A percentile compares a stretch with the other conserved stretches of the same genome.
phyloP scores from a whole-genome alignment of 768 basidiomycete genomes.

The Austroboletus festivus region DNA sequence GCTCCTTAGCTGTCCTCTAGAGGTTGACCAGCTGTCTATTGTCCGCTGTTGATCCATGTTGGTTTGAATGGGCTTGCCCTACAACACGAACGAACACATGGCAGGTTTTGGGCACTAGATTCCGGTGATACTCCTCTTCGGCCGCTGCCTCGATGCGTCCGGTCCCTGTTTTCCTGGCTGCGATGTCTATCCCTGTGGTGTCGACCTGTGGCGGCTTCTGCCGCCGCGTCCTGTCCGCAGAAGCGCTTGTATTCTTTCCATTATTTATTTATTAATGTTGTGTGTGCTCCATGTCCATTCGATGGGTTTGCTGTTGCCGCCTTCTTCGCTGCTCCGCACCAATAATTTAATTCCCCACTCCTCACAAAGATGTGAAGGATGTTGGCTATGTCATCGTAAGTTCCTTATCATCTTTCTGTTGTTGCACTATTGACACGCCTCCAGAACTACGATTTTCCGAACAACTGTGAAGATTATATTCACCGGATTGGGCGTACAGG shows the following conservation, averaged over 20 bases:
- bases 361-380: slow-evolving; percentile 90
- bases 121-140: too few species aligned
- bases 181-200: too few species aligned
- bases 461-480: slow-evolving; percentile 97
- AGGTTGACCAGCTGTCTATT: slow-evolving; percentile 22
- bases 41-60: slow-evolving; percentile 21
- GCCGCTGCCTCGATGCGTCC: too few species aligned
- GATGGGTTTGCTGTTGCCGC: slow-evolving; percentile 7
- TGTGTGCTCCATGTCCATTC: slow-evolving; percentile 31
- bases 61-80: slow-evolving; percentile 22
- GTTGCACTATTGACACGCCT: slow-evolving; percentile 5
- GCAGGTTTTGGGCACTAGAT: too few species aligned
- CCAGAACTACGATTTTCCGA: slow-evolving; percentile 96
- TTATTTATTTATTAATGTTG: slow-evolving; percentile 33
- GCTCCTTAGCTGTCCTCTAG: slow-evolving; percentile 13
- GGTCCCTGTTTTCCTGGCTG: too few species aligned
- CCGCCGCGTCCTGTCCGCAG: slow-evolving; percentile 27
- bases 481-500: slow-evolving; percentile 99
- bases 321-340: slow-evolving; percentile 22
- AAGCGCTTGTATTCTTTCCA: slow-evolving; percentile 31
- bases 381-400: slow-evolving; percentile 94
- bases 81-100: too few species aligned
- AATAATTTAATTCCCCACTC: slow-evolving; percentile 31
- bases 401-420: slow-evolving; percentile 17
- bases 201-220: slow-evolving; percentile 10